phyloP scores from a whole-genome alignment of 495 filamentous ascomycete species.

The Hypoxylon crocopeplum region DNA sequence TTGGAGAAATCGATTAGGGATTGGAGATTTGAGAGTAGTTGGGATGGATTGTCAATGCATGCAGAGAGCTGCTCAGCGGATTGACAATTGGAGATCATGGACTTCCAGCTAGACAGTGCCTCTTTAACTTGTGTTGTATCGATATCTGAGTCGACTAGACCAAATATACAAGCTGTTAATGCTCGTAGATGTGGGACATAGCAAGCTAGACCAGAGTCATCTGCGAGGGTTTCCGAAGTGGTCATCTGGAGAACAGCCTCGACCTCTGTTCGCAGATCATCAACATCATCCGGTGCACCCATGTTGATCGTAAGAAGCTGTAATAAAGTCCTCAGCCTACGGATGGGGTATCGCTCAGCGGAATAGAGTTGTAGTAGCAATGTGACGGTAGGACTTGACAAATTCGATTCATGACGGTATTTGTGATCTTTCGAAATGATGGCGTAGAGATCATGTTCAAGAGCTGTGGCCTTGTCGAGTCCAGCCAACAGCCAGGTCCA shows the following conservation, averaged over 20 bases:
- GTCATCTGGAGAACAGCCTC: conserved; percentile 48
- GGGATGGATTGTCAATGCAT: conserved; percentile 66
- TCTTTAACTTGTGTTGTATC: conserved; percentile 55
- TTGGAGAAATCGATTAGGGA: conserved; percentile 78
- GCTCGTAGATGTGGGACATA: conserved; percentile 67
- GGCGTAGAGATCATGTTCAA: conserved; percentile 57
- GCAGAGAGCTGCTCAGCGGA: conserved; percentile 59
- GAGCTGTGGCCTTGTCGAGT: conserved; percentile 52
- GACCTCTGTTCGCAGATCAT: conserved; percentile 43
- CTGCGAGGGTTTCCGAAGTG: conserved; percentile 43
- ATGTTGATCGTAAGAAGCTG: conserved; percentile 46
- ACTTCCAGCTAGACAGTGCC: conserved; percentile 58
- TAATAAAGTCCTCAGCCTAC: conserved; percentile 50
- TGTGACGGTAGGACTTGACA: conserved; percentile 48
- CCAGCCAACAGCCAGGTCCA: conserved; percentile 53
- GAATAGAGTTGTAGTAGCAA: conserved; percentile 51
- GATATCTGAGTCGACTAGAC: conserved; percentile 60
- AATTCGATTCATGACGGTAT: conserved; percentile 35
- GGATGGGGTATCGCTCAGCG: conserved; percentile 50
- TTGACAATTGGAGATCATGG: conserved; percentile 54
- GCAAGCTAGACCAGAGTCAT: conserved; percentile 61
- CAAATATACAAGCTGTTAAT: conserved; percentile 58
- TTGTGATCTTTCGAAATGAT: conserved; percentile 43
- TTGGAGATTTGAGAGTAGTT: conserved; percentile 67
- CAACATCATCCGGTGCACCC: conserved; percentile 39